Conservation (phyloP, 2,329 filamentous ascomycete genomes). For the Tolypocladium ovalisporum region DNA sequence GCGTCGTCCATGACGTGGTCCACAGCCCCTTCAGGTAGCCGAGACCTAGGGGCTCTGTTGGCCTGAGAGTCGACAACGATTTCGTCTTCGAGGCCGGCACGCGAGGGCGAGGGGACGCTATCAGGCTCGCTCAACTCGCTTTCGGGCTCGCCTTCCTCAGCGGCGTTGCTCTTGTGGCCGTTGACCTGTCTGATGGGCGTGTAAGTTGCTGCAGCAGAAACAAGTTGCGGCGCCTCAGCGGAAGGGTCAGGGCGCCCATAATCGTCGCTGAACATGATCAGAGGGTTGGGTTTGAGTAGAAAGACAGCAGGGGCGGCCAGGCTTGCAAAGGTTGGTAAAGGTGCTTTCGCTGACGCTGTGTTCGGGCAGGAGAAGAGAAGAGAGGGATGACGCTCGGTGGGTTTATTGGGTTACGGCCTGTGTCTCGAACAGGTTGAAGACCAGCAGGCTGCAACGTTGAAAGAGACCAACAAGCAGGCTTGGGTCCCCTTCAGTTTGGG, state of each 20-base stretch:
- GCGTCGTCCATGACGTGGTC: slow-evolving; percentile 33
- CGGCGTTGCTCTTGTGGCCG: slow-evolving; percentile 14
- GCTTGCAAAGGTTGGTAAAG: neutral
- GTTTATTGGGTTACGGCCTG: neutral
- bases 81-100: slow-evolving; percentile 33
- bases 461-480: neutral
- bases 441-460: too few relatives aligned
- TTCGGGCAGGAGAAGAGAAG: neutral
- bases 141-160: slow-evolving; percentile 27
- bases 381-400: neutral
- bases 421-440: neutral
- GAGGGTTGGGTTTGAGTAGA: neutral
- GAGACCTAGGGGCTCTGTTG: slow-evolving; percentile 25
- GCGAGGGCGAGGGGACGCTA: slow-evolving; percentile 25
- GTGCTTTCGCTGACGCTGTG: neutral
- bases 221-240: neutral
- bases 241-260: neutral
- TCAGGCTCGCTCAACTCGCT: slow-evolving; percentile 33
- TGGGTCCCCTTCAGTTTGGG: neutral
- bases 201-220: slow-evolving; percentile 11
- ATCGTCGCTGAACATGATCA: neutral
- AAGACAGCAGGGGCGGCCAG: neutral
- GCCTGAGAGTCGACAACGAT: slow-evolving; percentile 38
- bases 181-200: slow-evolving; percentile 14
- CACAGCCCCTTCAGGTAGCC: slow-evolving; percentile 24